A percentile compares a stretch with the other conserved stretches of the same genome.
phyloP scores from a whole-genome alignment of 2,329 filamentous ascomycete species.

The Dactylellina leptospora region DNA sequence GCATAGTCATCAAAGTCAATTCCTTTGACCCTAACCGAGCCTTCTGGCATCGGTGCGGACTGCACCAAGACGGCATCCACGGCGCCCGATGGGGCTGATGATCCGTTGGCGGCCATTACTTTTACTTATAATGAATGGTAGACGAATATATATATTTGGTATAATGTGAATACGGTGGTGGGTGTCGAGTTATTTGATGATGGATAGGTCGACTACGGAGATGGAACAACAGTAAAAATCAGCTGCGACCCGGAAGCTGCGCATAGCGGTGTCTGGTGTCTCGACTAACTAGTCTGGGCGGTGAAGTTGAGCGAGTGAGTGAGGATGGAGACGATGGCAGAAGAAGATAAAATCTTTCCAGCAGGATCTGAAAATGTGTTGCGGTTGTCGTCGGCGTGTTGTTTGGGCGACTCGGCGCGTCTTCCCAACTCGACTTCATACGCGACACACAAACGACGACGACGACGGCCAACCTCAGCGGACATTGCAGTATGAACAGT shows the following conservation, averaged over 20 bases:
- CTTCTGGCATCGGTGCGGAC: slow-evolving; percentile 81
- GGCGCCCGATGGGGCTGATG: slow-evolving; percentile 19
- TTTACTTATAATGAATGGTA: neutral
- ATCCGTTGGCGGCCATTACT: slow-evolving; percentile 25
- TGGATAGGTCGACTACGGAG: slow-evolving; percentile 44
- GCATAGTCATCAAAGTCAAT: slow-evolving; percentile 89
- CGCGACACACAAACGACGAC: neutral
- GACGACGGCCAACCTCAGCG: slow-evolving; percentile 6
- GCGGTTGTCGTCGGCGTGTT: slow-evolving; percentile 15
- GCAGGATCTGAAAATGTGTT: neutral
- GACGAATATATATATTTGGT: neutral
- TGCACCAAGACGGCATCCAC: slow-evolving; percentile 77
- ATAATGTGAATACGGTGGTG: neutral
- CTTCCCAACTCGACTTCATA: slow-evolving; percentile 23
- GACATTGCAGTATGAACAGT: too few species aligned
- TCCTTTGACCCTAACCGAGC: slow-evolving; percentile 76
- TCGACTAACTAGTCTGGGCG: slow-evolving; percentile 30
- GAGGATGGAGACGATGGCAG: neutral
- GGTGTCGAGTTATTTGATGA: slow-evolving; percentile 32
- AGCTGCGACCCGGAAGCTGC: slow-evolving; percentile 47
- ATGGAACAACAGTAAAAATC: slow-evolving; percentile 42
- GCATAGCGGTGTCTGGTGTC: slow-evolving; percentile 37
- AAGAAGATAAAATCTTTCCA: neutral
- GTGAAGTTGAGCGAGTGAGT: neutral
- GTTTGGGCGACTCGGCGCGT: slow-evolving; percentile 38